Base-by-base conservation (phyloP, 2,329 filamentous ascomycete genomes). In the Diaporthe humulicola region DNA sequence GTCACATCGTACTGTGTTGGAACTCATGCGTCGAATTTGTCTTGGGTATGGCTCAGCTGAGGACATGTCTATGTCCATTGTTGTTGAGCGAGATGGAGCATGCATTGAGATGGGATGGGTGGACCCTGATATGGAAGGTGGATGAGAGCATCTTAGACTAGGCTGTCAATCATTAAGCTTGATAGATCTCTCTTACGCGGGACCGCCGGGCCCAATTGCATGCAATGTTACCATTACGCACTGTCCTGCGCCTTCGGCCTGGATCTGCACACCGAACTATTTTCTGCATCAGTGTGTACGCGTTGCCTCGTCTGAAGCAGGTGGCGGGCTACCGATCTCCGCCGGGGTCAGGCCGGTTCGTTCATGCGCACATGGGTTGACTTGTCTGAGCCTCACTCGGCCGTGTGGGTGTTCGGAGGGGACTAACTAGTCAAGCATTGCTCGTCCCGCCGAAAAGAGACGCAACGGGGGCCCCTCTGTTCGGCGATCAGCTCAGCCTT, bases 221-320 rank as follows among this genome's bases (percentile, higher is more conserved):
- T n/a, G 14, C 42, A 50, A 36, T 38, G 30, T 5, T 67, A 50
- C 42, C 28, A 38, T 67, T 25, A 67, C 61, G 61, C 61, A 50
- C 45, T 19, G 61, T 67, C 22, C 30, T 52, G 61, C 30, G 45
- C 45, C 61, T 67, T n/a, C 45, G 45, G 61, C 45, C 61, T 25
- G 45, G 61, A 67, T 38, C 61, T 52, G 22, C 45, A 52, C 42
- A 48, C 30, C 45, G 45, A 38, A 50, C 25, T 67, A 52, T 67
- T 52, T 67, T 67, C 52, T 67, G 61, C 28, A 67, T 67, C 61
- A 67, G 61, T 67, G 61, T 45, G 45, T 67, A 52, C 45, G 61
- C 36, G 45, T 50, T 50, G 28, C 45, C 45, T 52, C 45, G 30
- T 67, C 61, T 67, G 61, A 67, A 30, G 28, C 28, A 14, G 22